Conservation (phyloP, 306 rosid species). For the Macrotyloma uniflorum region DNA sequence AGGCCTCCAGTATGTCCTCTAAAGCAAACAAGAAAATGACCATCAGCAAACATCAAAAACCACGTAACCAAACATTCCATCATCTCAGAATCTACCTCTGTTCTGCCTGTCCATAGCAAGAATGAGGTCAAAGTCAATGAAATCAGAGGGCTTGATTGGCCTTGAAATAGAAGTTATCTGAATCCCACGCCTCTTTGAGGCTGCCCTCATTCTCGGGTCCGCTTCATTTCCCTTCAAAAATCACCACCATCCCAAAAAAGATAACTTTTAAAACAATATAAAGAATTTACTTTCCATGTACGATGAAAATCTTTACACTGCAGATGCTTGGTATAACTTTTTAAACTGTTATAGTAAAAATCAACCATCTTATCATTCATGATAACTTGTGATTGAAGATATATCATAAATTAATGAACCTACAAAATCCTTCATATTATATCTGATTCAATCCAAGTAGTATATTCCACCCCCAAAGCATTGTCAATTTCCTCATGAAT, state of each 20-base stretch:
- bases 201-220: conserved; percentile 91
- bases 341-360: not conserved
- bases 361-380: not conserved
- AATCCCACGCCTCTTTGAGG: conserved; percentile 85
- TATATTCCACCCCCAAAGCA: not conserved
- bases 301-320: not conserved
- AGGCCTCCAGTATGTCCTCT: conserved; percentile 82
- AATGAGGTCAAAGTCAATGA: conserved; percentile 80
- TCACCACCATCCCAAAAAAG: conserved; percentile 19
- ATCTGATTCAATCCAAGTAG: not conserved
- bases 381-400: not conserved
- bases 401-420: not conserved
- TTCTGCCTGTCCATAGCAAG: conserved; percentile 93
- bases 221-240: conserved; percentile 78
- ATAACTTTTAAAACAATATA: not conserved
- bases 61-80: conserved; percentile 14
- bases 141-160: conserved; percentile 82
- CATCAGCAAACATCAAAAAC: conserved; percentile 17
- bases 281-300: not conserved
- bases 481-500: not conserved
- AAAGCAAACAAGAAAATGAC: conserved; percentile 37
- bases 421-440: not conserved
- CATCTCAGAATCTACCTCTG: conserved; percentile 52
- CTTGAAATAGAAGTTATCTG: conserved; percentile 79
- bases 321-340: not conserved